phyloP scores from a whole-genome alignment of 1,284 basidiomycete genomes.

The Thelephora terrestris region DNA sequence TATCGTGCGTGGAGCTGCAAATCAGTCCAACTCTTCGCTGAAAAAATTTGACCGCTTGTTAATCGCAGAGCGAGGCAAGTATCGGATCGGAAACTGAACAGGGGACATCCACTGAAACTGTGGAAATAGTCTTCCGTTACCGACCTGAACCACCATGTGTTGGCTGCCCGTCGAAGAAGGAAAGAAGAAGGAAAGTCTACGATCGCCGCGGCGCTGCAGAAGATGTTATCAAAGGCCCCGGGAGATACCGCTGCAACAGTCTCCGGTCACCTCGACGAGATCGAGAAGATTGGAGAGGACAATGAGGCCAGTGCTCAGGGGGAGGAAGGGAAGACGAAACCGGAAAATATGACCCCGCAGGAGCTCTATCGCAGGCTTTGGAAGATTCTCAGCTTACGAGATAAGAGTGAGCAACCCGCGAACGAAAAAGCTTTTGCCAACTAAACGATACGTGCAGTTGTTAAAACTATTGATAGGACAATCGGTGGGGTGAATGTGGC shows the following conservation, averaged over 20 bases:
- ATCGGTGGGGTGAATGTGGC: conserved; percentile 45
- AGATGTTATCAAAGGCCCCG: too few species aligned
- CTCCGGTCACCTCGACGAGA: too few species aligned
- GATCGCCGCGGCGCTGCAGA: too few species aligned
- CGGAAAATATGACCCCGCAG: conserved; percentile 80
- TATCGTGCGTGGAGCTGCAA: conserved; percentile 34
- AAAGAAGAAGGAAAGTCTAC: too few species aligned
- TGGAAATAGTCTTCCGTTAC: conserved; percentile 66
- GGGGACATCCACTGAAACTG: neutral
- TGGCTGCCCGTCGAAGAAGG: conserved; percentile 48
- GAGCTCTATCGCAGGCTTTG: conserved; percentile 79
- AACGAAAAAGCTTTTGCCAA: too few species aligned
- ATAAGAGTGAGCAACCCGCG: conserved; percentile 22
- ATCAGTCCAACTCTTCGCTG: neutral
- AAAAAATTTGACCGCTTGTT: neutral
- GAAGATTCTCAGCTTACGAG: conserved; percentile 82
- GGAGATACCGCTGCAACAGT: too few species aligned
- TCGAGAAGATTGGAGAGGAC: too few species aligned
- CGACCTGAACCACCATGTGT: conserved; percentile 76
- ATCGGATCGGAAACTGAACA: too few species aligned
- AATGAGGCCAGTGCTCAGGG: too few species aligned
- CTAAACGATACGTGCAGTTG: conserved; percentile 28
- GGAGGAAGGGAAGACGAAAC: conserved; percentile 41
- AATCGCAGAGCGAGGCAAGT: conserved; percentile 28
- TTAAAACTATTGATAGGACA: conserved; percentile 80